Evolutionary conservation across 495 filamentous ascomycete species (phyloP).

Genomic region (Thozetella sp.): DNA sequence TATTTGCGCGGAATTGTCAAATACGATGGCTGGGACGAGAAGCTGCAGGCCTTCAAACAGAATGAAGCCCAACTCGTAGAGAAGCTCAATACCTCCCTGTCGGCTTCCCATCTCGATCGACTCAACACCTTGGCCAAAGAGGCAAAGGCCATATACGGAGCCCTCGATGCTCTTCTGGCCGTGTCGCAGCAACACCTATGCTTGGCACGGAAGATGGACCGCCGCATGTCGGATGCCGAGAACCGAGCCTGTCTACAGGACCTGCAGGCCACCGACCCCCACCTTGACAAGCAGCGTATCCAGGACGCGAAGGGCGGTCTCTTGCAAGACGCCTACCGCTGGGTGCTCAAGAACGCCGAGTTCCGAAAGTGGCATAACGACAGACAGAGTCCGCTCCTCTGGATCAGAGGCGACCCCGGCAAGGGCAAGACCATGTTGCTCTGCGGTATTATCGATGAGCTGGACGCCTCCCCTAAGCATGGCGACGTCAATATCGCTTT

Average conservation of each 20-base stretch:
- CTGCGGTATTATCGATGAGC: slow-evolving; percentile 38
- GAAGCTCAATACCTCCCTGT: too few relatives aligned
- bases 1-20: slow-evolving; percentile 15
- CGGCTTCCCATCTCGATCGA: too few relatives aligned
- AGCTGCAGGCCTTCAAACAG: slow-evolving; percentile 6
- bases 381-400: slow-evolving; percentile 30
- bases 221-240: too few relatives aligned
- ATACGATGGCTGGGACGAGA: slow-evolving; percentile 17
- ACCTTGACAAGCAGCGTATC: slow-evolving; percentile 36
- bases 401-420: slow-evolving; percentile 46
- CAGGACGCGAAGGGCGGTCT: slow-evolving; percentile 38
- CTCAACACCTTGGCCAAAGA: too few relatives aligned
- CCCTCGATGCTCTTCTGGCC: too few relatives aligned
- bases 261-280: slow-evolving; percentile 20
- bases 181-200: too few relatives aligned
- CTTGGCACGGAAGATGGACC: too few relatives aligned
- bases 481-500: slow-evolving; percentile 39
- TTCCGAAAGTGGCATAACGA: slow-evolving; percentile 33
- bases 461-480: slow-evolving; percentile 3
- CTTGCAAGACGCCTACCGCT: slow-evolving; percentile 38
- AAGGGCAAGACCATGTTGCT: slow-evolving; percentile 54
- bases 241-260: neutral
- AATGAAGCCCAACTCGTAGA: too few relatives aligned
- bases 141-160: too few relatives aligned
- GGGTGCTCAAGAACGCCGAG: slow-evolving; percentile 37